Percentiles rank a stretch among this genome's conserved stretches.
Conservation (phyloP, 805 yeast genomes). For the Kluyveromyces siamensis region DNA sequence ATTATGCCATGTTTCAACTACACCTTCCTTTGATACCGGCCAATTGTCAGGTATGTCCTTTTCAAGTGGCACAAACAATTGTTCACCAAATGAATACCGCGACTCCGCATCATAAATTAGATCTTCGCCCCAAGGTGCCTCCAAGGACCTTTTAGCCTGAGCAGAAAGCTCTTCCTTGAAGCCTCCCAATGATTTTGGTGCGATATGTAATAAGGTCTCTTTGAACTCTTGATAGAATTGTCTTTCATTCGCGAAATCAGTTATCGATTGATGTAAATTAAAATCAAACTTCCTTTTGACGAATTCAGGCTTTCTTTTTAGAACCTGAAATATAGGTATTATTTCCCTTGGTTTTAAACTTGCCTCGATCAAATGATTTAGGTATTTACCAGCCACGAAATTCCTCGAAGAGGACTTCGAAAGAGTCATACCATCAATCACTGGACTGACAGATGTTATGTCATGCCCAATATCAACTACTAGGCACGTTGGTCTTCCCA, state of each 20-base stretch:
- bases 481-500: constrained; percentile 78
- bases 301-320: constrained; percentile 25
- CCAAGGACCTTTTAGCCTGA: constrained; percentile 42
- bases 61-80: constrained; percentile 56
- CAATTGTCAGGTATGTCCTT: constrained; percentile 32
- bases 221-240: constrained; percentile 61
- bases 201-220: constrained; percentile 53
- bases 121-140: constrained; percentile 68
- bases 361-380: constrained; percentile 29
- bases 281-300: constrained; percentile 17
- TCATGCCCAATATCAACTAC: constrained; percentile 85
- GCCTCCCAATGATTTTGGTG: constrained; percentile 18
- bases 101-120: constrained; percentile 48
- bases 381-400: constrained; percentile 60
- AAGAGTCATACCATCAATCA: constrained; percentile 71
- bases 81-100: constrained; percentile 56
- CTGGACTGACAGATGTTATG: constrained; percentile 67
- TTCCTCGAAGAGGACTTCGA: constrained; percentile 64
- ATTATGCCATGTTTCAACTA: constrained; percentile 41
- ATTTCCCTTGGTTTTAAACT: constrained; percentile 27
- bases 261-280: constrained; percentile 39
- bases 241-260: constrained; percentile 45
- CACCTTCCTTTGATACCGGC: constrained; percentile 42
- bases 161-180: constrained; percentile 20
- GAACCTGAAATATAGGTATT: constrained; percentile 26